phyloP scores from a whole-genome alignment of 139 green algal genomes.

The Chloropicon primus region DNA sequence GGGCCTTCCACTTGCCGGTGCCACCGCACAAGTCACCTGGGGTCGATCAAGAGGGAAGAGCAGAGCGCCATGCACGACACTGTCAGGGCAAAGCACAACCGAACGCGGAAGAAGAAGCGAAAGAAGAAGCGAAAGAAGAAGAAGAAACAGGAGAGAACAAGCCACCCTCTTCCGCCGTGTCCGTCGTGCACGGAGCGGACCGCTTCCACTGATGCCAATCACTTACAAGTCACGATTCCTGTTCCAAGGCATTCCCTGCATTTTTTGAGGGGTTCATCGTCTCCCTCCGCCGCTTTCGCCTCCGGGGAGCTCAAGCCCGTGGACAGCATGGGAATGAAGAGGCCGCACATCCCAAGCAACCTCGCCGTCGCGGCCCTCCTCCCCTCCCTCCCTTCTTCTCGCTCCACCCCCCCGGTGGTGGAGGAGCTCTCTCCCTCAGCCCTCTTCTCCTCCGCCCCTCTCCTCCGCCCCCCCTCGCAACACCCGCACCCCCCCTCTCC shows the following conservation, averaged over 20 bases:
- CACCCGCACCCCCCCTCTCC: no score
- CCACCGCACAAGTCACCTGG: conserved; percentile 86
- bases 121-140: no score
- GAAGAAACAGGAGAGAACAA: no score
- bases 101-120: no score
- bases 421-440: background rate
- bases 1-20: conserved; percentile 92
- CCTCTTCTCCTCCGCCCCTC: no score
- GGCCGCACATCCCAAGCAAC: background rate
- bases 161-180: no score
- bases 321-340: background rate
- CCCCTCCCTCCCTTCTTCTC: background rate
- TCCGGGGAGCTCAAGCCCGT: background rate
- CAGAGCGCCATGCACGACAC: no score
- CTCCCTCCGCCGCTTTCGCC: no score
- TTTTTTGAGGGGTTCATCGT: background rate
- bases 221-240: conserved; percentile 52
- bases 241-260: conserved; percentile 71
- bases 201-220: no score
- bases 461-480: no score
- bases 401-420: background rate
- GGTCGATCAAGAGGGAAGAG: background rate
- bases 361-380: background rate
- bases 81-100: no score
- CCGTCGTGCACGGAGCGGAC: no score